Evolutionary conservation across 1,139 yeast species (phyloP).

Genomic region (Pichia sp.): DNA sequence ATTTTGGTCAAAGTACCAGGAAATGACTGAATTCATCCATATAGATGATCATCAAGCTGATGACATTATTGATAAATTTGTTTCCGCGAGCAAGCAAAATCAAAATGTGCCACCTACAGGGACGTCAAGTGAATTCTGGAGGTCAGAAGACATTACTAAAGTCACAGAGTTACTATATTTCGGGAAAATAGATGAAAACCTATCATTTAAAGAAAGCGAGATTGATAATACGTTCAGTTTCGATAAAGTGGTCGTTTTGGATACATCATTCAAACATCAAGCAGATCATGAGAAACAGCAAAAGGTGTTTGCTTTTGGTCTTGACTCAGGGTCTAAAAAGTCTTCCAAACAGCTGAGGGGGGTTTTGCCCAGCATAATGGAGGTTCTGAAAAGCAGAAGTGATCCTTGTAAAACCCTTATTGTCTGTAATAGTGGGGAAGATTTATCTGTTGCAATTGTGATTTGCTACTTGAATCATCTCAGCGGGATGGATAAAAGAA

Average conservation of each 20-base stretch:
- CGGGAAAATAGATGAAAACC: constrained; percentile 15
- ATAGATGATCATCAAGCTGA: constrained; percentile 37
- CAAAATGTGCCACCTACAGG: not conserved
- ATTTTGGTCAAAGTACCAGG: constrained; percentile 50
- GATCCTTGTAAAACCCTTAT: constrained; percentile 33
- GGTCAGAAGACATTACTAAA: constrained; percentile 8
- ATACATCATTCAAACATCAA: constrained; percentile 13
- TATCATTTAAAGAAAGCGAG: not conserved
- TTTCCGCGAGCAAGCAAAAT: constrained; percentile 15
- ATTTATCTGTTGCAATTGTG: constrained; percentile 59
- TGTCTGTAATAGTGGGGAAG: constrained; percentile 62
- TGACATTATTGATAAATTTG: constrained; percentile 25
- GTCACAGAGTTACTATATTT: constrained; percentile 17
- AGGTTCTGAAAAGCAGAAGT: constrained; percentile 13
- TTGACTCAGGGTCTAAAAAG: constrained; percentile 46
- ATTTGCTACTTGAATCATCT: constrained; percentile 39
- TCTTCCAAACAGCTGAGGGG: constrained; percentile 52
- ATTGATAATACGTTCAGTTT: constrained; percentile 9
- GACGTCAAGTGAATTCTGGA: constrained; percentile 9
- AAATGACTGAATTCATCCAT: constrained; percentile 33
- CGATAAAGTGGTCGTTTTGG: constrained; percentile 20
- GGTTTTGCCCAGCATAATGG: constrained; percentile 21
- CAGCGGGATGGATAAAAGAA: not conserved
- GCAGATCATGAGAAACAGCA: not conserved
- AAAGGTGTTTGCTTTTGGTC: constrained; percentile 8